Evolutionary conservation across 768 basidiomycete species (phyloP).

Genomic region (Amanita pallidorosea): DNA sequence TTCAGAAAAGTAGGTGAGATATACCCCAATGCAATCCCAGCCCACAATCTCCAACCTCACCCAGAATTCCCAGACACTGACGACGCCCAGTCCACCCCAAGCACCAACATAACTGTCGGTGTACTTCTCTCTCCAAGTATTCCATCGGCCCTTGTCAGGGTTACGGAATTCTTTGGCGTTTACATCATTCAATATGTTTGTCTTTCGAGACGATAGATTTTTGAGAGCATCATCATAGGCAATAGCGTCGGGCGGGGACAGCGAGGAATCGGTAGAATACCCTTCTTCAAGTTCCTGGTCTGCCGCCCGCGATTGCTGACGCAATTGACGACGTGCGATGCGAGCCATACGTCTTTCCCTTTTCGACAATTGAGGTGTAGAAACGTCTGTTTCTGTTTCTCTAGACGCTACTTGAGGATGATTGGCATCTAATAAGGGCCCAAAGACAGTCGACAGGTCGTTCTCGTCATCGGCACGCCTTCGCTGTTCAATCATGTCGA

Average conservation of each 20-base stretch:
- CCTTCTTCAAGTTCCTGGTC: constrained; percentile 52
- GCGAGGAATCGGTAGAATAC: constrained; percentile 76
- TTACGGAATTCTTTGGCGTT: constrained; percentile 75
- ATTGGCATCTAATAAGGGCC: constrained; percentile 25
- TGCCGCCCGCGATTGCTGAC: constrained; percentile 17
- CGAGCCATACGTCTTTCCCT: constrained; percentile 54
- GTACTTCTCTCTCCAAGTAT: constrained; percentile 65
- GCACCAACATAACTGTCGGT: constrained; percentile 79
- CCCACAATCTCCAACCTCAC: constrained; percentile 75
- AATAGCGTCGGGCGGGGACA: constrained; percentile 52
- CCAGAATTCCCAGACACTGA: constrained; percentile 94
- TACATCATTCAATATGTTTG: constrained; percentile 69
- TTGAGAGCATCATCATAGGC: constrained; percentile 60
- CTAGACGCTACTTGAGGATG: constrained; percentile 9
- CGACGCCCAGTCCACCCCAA: constrained; percentile 84
- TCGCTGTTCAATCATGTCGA: constrained; percentile 57
- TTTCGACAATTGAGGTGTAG: constrained; percentile 26
- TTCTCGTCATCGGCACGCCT: constrained; percentile 71
- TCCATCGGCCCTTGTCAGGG: constrained; percentile 58
- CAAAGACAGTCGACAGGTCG: constrained; percentile 64
- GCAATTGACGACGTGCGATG: constrained; percentile 37
- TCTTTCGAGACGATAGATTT: constrained; percentile 38
- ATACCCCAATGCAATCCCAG: constrained; percentile 81
- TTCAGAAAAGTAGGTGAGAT: constrained; percentile 10
- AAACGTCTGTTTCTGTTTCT: not conserved